phyloP scores from a whole-genome alignment of 2,329 filamentous ascomycete species.

The Pseudocercospora pini-densiflorae region DNA sequence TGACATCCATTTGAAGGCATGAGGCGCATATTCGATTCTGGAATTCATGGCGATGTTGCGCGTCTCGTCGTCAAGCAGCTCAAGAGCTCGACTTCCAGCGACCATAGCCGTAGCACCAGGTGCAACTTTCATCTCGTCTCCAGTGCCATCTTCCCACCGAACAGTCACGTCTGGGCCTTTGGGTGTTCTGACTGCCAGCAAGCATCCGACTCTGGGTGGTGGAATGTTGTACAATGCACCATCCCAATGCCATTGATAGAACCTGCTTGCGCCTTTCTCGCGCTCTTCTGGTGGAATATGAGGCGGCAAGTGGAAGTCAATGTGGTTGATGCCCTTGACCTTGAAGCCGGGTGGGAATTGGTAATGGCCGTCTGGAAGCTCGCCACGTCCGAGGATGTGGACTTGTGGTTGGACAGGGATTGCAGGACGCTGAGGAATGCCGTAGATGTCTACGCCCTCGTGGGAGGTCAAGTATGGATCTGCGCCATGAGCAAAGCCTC shows the following conservation, averaged over 20 bases:
- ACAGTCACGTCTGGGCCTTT: conserved; percentile 23
- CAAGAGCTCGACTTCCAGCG: conserved; percentile 18
- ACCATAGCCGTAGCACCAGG: conserved; percentile 22
- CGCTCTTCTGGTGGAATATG: conserved; percentile 21
- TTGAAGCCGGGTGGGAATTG: conserved; percentile 21
- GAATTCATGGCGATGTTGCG: conserved; percentile 19
- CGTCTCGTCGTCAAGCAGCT: conserved; percentile 16
- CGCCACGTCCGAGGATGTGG: conserved; percentile 20
- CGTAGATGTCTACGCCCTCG: conserved; percentile 24
- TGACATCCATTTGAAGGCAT: conserved; percentile 24
- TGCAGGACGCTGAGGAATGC: conserved; percentile 15
- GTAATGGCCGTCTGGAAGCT: conserved; percentile 20
- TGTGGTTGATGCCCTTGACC: conserved; percentile 22
- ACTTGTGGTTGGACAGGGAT: conserved; percentile 24
- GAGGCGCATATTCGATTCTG: conserved; percentile 19
- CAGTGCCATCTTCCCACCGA: conserved; percentile 18
- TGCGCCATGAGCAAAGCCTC: conserved; percentile 23
- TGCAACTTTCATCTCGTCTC: conserved; percentile 18
- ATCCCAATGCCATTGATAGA: conserved; percentile 25
- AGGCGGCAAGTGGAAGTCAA: conserved; percentile 20
- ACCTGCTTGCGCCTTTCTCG: conserved; percentile 18
- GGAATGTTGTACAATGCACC: conserved; percentile 21
- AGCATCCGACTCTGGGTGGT: conserved; percentile 21
- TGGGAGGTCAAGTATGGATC: conserved; percentile 21
- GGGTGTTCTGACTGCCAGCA: conserved; percentile 20